phyloP scores from a whole-genome alignment of 768 basidiomycete species.

The Russula ochroleuca region DNA sequence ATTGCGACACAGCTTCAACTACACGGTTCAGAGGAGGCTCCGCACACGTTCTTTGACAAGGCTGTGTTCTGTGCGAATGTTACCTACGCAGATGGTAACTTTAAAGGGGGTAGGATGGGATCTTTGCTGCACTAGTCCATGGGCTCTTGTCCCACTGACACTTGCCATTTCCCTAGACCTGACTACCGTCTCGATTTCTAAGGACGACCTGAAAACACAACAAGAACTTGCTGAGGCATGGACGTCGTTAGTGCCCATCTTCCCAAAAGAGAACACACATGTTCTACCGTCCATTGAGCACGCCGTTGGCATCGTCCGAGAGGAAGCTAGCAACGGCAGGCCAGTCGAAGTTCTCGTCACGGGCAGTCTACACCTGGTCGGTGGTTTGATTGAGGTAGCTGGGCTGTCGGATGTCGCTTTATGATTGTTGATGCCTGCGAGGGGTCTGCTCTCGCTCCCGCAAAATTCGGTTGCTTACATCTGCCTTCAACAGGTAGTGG shows the following conservation, averaged over 20 bases:
- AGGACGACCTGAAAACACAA: slow-evolving; percentile 70
- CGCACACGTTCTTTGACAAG: slow-evolving; percentile 62
- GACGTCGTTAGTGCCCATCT: slow-evolving; percentile 57
- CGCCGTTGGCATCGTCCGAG: slow-evolving; percentile 64
- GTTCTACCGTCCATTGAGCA: slow-evolving; percentile 87
- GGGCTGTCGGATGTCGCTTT: slow-evolving; percentile 68
- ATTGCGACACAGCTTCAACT: slow-evolving; percentile 46
- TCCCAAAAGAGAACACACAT: slow-evolving; percentile 59
- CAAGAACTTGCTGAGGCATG: slow-evolving; percentile 72
- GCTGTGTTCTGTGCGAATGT: slow-evolving; percentile 97
- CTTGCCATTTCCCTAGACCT: slow-evolving; percentile 53
- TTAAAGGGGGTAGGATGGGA: slow-evolving; percentile 72
- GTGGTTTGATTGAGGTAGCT: slow-evolving; percentile 90
- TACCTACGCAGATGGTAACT: slow-evolving; percentile 84
- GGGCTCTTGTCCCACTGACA: background rate
- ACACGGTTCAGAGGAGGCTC: slow-evolving; percentile 38
- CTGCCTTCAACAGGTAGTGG: slow-evolving; percentile 43
- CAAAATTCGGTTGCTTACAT: slow-evolving; percentile 5
- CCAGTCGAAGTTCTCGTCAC: slow-evolving; percentile 70
- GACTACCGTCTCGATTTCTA: slow-evolving; percentile 60
- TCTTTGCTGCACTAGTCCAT: slow-evolving; percentile 4
- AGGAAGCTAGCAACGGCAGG: slow-evolving; percentile 33
- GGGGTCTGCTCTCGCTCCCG: background rate
- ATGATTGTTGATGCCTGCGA: slow-evolving; percentile 31
- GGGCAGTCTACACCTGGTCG: slow-evolving; percentile 91